These are phyloP conservation scores for Zelonia costaricensis DNA, from an alignment of 208 protist species.

Conservation along the genomic window DNA sequence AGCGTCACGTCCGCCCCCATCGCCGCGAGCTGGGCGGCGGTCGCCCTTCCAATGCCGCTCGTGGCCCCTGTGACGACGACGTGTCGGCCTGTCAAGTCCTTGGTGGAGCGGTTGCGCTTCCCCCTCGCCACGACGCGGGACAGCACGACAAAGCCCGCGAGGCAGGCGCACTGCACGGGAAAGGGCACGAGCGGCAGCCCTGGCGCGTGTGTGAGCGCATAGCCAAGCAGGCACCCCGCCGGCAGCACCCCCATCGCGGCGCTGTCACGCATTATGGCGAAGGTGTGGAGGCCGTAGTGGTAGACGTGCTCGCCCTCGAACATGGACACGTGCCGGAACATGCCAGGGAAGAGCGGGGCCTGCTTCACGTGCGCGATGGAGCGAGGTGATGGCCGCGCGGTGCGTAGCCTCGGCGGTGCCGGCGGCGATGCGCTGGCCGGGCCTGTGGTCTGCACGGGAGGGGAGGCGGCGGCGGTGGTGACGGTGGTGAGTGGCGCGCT, in stretches of 20 bases:
- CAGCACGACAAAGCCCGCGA: constrained; percentile 25
- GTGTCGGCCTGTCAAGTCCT: constrained; percentile 53
- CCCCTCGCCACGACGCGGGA: constrained; percentile 54
- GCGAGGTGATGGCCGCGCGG: constrained; percentile 14
- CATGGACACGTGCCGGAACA: constrained; percentile 40
- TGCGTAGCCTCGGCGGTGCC: constrained; percentile 12
- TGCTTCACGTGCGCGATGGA: constrained; percentile 67
- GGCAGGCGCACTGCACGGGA: constrained; percentile 47
- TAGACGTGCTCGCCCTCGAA: constrained; percentile 85
- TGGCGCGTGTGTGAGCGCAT: constrained; percentile 34
- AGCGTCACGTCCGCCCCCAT: constrained; percentile 78
- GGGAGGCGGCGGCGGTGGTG: no score
- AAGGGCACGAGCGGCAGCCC: constrained; percentile 33
- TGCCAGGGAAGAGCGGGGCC: constrained; percentile 61
- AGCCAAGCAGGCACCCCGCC: constrained; percentile 53
- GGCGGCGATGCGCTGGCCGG: not conserved
- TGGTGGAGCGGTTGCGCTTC: constrained; percentile 30
- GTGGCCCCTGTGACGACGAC: constrained; percentile 76
- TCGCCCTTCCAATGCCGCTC: constrained; percentile 71
- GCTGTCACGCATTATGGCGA: constrained; percentile 62
- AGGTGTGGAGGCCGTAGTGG: constrained; percentile 72
- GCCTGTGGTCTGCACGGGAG: not conserved
- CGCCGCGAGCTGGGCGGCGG: constrained; percentile 58
- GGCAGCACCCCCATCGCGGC: constrained; percentile 52
- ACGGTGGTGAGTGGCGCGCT: no score